Conservation (phyloP, 805 yeast species). For the Nakazawaea ishiwadae region DNA sequence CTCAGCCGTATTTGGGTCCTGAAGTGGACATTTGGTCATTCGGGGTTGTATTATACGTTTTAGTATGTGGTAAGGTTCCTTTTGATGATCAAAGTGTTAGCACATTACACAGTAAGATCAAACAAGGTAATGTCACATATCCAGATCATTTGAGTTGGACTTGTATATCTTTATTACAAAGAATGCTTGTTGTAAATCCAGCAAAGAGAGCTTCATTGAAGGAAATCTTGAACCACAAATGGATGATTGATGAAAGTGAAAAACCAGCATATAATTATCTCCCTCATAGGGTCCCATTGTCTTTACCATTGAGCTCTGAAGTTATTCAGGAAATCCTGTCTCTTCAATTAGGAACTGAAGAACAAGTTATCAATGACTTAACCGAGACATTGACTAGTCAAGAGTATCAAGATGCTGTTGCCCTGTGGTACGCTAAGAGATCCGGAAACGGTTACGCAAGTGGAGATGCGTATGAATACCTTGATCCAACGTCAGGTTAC, state of each 20-base stretch:
- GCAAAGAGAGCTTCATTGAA: constrained; percentile 68
- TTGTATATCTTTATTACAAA: constrained; percentile 71
- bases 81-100: constrained; percentile 94
- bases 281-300: constrained; percentile 75
- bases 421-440: constrained; percentile 47
- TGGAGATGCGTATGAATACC: constrained; percentile 22
- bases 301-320: constrained; percentile 58
- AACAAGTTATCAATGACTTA: constrained; percentile 52
- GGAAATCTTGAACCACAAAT: constrained; percentile 84
- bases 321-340: constrained; percentile 73
- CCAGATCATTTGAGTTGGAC: constrained; percentile 78
- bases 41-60: constrained; percentile 91
- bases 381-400: constrained; percentile 54
- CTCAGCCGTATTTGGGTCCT: constrained; percentile 91
- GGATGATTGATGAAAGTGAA: constrained; percentile 89
- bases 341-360: constrained; percentile 73
- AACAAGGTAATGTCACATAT: constrained; percentile 87
- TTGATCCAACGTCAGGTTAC: constrained; percentile 81
- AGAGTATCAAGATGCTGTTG: constrained; percentile 58
- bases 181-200: constrained; percentile 93
- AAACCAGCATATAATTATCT: constrained; percentile 59
- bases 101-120: constrained; percentile 89
- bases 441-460: not conserved
- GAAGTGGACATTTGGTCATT: constrained; percentile 98
- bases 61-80: constrained; percentile 97